Evolutionary conservation across 768 basidiomycete species (phyloP), one percentile per base, ranked within the genome.

Genomic region (Rossbeevera mucosa): DNA sequence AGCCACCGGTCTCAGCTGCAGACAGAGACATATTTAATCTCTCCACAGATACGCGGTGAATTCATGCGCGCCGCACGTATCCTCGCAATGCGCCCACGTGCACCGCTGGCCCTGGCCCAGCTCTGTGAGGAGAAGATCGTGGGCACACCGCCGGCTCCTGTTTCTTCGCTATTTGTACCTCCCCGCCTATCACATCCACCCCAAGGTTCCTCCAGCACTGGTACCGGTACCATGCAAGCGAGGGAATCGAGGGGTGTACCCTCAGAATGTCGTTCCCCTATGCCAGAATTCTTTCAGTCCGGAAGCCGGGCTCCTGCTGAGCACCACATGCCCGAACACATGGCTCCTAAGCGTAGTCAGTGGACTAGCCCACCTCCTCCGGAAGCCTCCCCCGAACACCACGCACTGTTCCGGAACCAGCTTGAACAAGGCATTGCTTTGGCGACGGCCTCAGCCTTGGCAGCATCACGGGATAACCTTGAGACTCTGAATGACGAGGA

Each of bases 61-160:
- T 95, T 99, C 68, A 95, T 95, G 91, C 86, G 95, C 30, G 95
- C 94, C 5, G 85, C 87, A 21, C 80, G 93, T 50, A 90, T 98
- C 51, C 75, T 99, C 29, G 77, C 84, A 11, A 74, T 77, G 56
- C 86, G 87, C 26, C 91, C 90, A 2, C 84, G 90, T 45, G 91
- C 89, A 7, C 81, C 88, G 28, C 70, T 86, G 18, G 88, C 91
- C 5, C 76, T 98, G 16, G 84, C 93, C 2, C 88, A 94, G 59
- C 81, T 99, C 12, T 96, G 94, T 62, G 91, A 93, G 62, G 94
- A 97, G 67, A 85, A 92, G 21, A 83, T 83, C 50, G 81, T 80
- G 16, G 38, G 55, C 13, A 59, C 73, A 1, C 74, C 72, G 56
- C 64, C 65, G 21, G 71, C 77, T 31, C 70, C 76, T 13, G 71